These are phyloP conservation scores for Fremontodendron californicum DNA, from an alignment of 345 rosid genomes.

Conservation along the genomic window DNA sequence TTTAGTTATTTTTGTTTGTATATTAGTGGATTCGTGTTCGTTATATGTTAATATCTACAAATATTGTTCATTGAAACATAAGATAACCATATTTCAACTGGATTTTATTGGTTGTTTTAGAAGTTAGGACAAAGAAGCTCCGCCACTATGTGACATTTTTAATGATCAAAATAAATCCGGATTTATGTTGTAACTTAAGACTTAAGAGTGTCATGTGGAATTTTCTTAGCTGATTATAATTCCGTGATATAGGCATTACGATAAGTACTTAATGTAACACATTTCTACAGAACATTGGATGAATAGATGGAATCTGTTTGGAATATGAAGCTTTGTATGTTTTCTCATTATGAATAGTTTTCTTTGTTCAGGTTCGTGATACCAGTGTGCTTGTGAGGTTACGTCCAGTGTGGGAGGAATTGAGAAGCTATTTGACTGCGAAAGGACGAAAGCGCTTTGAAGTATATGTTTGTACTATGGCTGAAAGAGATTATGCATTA, in stretches of 20 bases:
- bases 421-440: conserved; percentile 88
- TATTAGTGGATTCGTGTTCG: not conserved
- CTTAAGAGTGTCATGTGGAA: not conserved
- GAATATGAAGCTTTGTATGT: not conserved
- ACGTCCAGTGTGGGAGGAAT: conserved; percentile 98
- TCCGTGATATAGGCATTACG: not conserved
- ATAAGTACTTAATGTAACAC: not conserved
- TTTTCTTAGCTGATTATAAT: not conserved
- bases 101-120: not conserved
- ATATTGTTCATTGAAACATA: not conserved
- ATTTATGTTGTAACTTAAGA: not conserved
- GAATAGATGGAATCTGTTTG: not conserved
- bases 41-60: not conserved
- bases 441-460: conserved; percentile 94
- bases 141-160: not conserved
- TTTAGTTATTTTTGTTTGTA: conserved; percentile 12
- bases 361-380: conserved; percentile 70
- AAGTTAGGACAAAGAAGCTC: not conserved
- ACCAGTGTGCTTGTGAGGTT: conserved; percentile 99
- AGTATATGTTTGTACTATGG: conserved; percentile 99
- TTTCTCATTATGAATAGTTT: conserved; percentile 16
- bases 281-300: not conserved
- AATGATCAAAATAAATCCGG: not conserved
- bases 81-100: not conserved
- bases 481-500: conserved; percentile 98